Base-by-base conservation (phyloP, 192 early-diverging fungal species). In the Backusella tarrabulga region DNA sequence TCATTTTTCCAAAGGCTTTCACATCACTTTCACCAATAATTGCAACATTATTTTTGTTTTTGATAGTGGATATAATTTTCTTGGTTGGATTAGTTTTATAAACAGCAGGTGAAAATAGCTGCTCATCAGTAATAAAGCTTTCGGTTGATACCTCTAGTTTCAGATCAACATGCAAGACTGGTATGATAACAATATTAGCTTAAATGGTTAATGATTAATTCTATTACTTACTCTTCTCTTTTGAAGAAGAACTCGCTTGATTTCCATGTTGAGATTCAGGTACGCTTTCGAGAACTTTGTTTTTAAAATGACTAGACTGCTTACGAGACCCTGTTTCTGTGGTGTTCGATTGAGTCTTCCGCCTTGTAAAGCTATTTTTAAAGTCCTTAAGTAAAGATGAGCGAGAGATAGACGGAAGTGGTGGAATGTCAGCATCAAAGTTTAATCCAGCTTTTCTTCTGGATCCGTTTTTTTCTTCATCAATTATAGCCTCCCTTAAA, bases 311-410 rank as follows among this genome's bases (percentile, higher is more conserved):
- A 12, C 4, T 26, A 63, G 9, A 26, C 29, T 63, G 9, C 4
- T 63, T 63, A 63, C 26, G 56, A 63, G 56, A n/a, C 23, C 12
- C 11, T 29, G 21, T 29, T 63, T 63, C 23, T 29, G 26, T 14
- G 4, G 29, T 63, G 26, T 63, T 63, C 23, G 23, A 63, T 26
- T 63, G 56, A 29, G 29, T 52, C 26, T 29, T 56, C 67, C 36
- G 40, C 32, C 46, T 36, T 26, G 41, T 38, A n/a, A 71, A 36
- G 17, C 46, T 26, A 26, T 69, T 63, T 34, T 46, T 68, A 26
- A 77, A 35, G n/a, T 70, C 76, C 41, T 40, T 17, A 12, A 77
- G 56, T 1, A 74, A 35, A 11, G 40, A 56, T 9, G 73, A 71
- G 6, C 50, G 67, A 69, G 76, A 68, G 19, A 38, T 19, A 32